Evolutionary conservation across 306 rosid species (phyloP).

Genomic region (Crotalaria pallida): DNA sequence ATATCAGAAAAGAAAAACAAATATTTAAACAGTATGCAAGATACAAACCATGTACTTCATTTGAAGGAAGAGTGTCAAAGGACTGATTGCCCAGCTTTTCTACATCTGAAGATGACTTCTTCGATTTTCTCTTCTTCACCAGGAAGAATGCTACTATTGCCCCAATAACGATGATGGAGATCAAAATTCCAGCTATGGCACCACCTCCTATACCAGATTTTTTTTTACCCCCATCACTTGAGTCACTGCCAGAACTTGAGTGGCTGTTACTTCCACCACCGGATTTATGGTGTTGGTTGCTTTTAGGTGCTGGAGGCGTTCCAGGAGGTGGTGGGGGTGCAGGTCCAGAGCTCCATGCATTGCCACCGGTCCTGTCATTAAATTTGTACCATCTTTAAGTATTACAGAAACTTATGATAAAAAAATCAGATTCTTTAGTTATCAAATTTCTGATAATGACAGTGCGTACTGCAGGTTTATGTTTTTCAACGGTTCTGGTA

Average conservation of each 20-base stretch:
- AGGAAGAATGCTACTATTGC: constrained; percentile 69
- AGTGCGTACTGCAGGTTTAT: constrained; percentile 67
- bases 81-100: constrained; percentile 64
- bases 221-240: constrained; percentile 39
- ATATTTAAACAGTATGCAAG: constrained; percentile 17
- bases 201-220: constrained; percentile 82
- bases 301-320: constrained; percentile 44
- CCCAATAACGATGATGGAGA: constrained; percentile 65
- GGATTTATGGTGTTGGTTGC: constrained; percentile 44
- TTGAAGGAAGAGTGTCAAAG: constrained; percentile 53
- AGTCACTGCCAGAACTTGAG: constrained; percentile 28
- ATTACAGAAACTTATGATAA: constrained; percentile 13
- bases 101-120: constrained; percentile 55
- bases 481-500: constrained; percentile 65
- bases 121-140: constrained; percentile 72
- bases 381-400: constrained; percentile 20
- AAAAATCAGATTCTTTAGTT: neutral
- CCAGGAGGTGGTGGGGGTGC: constrained; percentile 99
- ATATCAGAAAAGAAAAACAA: neutral
- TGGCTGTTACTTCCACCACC: constrained; percentile 39
- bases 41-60: constrained; percentile 65
- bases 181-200: constrained; percentile 76
- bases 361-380: constrained; percentile 59
- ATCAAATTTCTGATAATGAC: constrained; percentile 17
- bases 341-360: constrained; percentile 79